Conservation (phyloP, 768 basidiomycete genomes). For the Boletus rufocinnamomeus region DNA sequence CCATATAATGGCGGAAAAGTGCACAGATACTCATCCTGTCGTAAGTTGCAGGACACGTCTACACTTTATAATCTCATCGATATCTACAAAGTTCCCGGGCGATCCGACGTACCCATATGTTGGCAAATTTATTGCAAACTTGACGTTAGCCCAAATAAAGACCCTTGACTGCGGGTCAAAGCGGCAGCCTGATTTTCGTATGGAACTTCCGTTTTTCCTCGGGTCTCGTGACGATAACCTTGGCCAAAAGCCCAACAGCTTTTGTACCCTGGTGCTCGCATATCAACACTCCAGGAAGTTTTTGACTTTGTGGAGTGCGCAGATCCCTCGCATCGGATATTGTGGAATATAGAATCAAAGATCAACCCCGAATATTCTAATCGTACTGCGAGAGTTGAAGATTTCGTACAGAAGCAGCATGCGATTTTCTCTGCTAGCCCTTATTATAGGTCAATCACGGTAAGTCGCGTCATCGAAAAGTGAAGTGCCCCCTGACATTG, state of each 20-base stretch:
- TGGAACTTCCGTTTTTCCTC: slow-evolving; percentile 22
- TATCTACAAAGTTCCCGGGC: slow-evolving; percentile 43
- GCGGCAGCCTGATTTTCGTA: slow-evolving; percentile 60
- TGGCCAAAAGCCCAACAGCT: slow-evolving; percentile 54
- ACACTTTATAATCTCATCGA: slow-evolving; percentile 1
- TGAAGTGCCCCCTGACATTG: background rate
- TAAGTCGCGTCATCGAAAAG: slow-evolving; percentile 32
- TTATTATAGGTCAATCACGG: slow-evolving; percentile 66
- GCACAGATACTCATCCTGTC: slow-evolving; percentile 64
- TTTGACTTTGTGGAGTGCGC: slow-evolving; percentile 77
- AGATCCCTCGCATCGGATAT: slow-evolving; percentile 60
- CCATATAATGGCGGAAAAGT: slow-evolving; percentile 61
- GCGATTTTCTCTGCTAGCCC: slow-evolving; percentile 56
- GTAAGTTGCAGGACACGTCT: slow-evolving; percentile 39
- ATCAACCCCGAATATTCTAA: slow-evolving; percentile 57
- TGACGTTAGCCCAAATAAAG: slow-evolving; percentile 77
- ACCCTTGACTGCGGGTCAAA: slow-evolving; percentile 80
- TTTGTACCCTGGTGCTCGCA: slow-evolving; percentile 65
- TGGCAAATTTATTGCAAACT: slow-evolving; percentile 73
- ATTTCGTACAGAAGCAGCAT: slow-evolving; percentile 65
- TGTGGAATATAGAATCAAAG: slow-evolving; percentile 83
- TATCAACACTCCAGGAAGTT: slow-evolving; percentile 72
- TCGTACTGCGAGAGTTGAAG: slow-evolving; percentile 53
- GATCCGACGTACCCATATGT: slow-evolving; percentile 74
- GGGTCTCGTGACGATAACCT: slow-evolving; percentile 2